phyloP scores from a whole-genome alignment of 805 yeast genomes.

The Ogataea parapolymorpha region DNA sequence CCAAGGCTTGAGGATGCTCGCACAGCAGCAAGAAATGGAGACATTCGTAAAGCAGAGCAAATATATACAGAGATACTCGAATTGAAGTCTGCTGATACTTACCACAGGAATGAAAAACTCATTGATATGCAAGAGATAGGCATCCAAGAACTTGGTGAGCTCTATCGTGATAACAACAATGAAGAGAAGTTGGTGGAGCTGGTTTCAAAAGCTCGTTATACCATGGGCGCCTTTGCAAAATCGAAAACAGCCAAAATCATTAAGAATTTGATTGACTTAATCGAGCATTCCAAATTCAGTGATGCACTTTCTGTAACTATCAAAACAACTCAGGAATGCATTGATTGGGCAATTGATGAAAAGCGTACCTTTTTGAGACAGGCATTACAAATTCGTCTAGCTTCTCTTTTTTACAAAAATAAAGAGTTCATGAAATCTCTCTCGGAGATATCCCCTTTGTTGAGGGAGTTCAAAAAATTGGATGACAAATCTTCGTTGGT shows the following conservation, averaged over 20 bases:
- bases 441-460: conserved; percentile 63
- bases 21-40: conserved; percentile 46
- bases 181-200: conserved; percentile 54
- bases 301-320: conserved; percentile 68
- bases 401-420: conserved; percentile 69
- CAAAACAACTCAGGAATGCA: conserved; percentile 67
- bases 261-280: conserved; percentile 72
- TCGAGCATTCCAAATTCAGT: conserved; percentile 52
- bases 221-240: conserved; percentile 77
- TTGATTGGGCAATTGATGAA: conserved; percentile 81
- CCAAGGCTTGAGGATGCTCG: conserved; percentile 57
- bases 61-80: conserved; percentile 51
- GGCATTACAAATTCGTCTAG: conserved; percentile 77
- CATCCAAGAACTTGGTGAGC: conserved; percentile 69
- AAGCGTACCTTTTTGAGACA: conserved; percentile 89
- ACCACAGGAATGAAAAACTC: conserved; percentile 34
- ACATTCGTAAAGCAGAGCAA: conserved; percentile 56
- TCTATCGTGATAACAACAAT: conserved; percentile 53
- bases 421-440: conserved; percentile 65
- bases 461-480: conserved; percentile 83
- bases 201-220: conserved; percentile 62
- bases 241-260: conserved; percentile 93
- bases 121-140: conserved; percentile 63
- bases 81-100: conserved; percentile 13
- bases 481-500: conserved; percentile 95